phyloP scores from a whole-genome alignment of 2,329 filamentous ascomycete species.

The Coniochaeta prunicola region DNA sequence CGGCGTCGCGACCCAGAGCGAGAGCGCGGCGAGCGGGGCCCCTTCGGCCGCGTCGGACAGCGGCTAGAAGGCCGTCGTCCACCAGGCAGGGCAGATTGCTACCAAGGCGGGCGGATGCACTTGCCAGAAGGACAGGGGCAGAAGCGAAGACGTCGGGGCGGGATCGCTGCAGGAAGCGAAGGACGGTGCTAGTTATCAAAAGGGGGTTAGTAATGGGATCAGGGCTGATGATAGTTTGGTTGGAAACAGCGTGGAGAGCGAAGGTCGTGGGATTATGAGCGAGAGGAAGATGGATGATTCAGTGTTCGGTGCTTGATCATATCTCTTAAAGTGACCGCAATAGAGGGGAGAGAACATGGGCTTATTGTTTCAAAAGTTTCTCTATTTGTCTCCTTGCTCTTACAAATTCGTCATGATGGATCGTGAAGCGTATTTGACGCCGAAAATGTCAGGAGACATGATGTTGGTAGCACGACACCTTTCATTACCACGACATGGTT shows the following conservation, averaged over 20 bases:
- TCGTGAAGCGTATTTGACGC: slow-evolving; percentile 7
- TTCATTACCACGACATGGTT: neutral
- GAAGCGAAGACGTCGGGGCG: neutral
- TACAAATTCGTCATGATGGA: slow-evolving; percentile 3
- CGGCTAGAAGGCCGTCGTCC: neutral
- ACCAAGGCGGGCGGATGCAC: neutral
- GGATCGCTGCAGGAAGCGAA: neutral
- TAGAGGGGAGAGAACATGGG: neutral
- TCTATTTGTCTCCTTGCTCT: neutral
- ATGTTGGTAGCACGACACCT: neutral
- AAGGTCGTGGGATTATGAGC: neutral
- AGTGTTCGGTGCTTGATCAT: neutral
- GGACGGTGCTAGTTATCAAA: neutral
- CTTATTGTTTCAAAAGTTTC: neutral
- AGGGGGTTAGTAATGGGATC: neutral
- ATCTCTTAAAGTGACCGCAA: neutral
- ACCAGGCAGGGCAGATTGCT: neutral
- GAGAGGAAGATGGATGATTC: neutral
- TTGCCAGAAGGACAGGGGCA: neutral
- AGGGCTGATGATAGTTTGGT: neutral
- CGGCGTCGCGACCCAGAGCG: neutral
- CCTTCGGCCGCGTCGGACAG: neutral
- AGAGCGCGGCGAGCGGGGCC: neutral
- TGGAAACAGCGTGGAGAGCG: neutral
- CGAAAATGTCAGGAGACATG: neutral